Conservation (phyloP, 768 basidiomycete genomes). For the Leccinum pellstonianum region DNA sequence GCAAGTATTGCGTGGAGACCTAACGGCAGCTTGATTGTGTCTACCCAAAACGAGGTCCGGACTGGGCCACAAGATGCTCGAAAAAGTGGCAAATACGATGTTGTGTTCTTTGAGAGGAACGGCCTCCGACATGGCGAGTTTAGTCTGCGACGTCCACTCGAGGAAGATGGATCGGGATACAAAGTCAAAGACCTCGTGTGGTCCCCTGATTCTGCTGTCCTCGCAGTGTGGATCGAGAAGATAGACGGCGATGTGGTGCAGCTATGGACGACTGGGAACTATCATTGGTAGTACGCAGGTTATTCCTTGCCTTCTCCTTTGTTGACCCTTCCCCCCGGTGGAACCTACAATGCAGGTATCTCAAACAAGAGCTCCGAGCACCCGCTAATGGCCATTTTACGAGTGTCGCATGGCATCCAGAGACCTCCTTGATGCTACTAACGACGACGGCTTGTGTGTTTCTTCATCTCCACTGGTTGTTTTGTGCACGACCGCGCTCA, state of each 20-base stretch:
- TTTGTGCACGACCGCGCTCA: constrained; percentile 5
- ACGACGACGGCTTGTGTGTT: constrained; percentile 65
- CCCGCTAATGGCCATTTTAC: constrained; percentile 59
- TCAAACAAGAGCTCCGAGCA: constrained; percentile 83
- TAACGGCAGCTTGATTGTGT: constrained; percentile 80
- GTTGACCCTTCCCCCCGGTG: constrained; percentile 5
- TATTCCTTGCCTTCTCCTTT: background rate
- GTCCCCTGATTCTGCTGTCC: constrained; percentile 85
- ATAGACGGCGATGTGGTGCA: constrained; percentile 79
- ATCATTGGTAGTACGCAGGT: constrained; percentile 68
- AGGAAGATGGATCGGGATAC: constrained; percentile 56
- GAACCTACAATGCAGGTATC: constrained; percentile 56
- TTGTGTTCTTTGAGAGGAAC: constrained; percentile 95
- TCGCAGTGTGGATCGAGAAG: constrained; percentile 82
- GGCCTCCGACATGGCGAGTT: constrained; percentile 93
- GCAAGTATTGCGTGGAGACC: constrained; percentile 82
- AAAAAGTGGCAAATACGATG: constrained; percentile 69
- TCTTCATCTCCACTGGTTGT: background rate
- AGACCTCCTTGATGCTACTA: constrained; percentile 62
- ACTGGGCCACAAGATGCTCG: constrained; percentile 68
- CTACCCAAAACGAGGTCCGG: constrained; percentile 75
- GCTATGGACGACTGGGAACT: constrained; percentile 92
- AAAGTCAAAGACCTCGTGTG: constrained; percentile 75
- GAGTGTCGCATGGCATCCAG: constrained; percentile 85
- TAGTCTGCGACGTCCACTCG: constrained; percentile 44